Conservation (phyloP, 805 yeast genomes). For the Candida ortonii region DNA sequence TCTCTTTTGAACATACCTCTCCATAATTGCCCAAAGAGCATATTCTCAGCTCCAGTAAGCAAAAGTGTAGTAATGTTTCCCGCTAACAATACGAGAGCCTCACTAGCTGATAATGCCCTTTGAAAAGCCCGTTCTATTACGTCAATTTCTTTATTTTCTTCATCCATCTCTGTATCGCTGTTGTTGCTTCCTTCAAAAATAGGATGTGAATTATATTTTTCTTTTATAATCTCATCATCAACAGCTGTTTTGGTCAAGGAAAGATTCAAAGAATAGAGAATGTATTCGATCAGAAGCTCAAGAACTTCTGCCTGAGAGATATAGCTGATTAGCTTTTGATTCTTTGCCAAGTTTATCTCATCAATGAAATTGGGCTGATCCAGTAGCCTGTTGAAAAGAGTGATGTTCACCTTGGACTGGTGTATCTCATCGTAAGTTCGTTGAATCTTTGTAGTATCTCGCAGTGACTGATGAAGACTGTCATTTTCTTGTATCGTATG, state of each 20-base stretch:
- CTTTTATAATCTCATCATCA: conserved; percentile 8
- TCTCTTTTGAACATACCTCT: conserved; percentile 31
- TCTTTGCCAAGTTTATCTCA: conserved; percentile 35
- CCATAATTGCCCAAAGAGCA: conserved; percentile 29
- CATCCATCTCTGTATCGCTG: conserved; percentile 14
- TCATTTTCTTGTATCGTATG: conserved; percentile 36
- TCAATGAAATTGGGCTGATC: conserved; percentile 37
- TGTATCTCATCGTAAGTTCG: conserved; percentile 2
- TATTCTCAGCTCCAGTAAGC: conserved; percentile 19
- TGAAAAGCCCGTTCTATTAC: conserved; percentile 24
- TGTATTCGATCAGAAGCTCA: conserved; percentile 29
- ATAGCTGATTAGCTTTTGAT: conserved; percentile 33
- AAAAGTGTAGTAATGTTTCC: conserved; percentile 21
- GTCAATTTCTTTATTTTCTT: conserved; percentile 12
- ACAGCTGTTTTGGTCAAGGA: conserved; percentile 9
- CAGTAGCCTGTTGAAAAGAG: conserved; percentile 32
- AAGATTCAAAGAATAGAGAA: conserved; percentile 28
- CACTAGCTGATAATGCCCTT: conserved; percentile 30
- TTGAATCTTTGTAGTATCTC: conserved; percentile 7
- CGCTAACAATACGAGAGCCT: conserved; percentile 27
- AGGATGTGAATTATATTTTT: conserved; percentile 8
- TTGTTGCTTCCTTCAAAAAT: conserved; percentile 25
- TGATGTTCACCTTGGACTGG: conserved; percentile 20
- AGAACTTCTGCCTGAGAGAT: conserved; percentile 32
- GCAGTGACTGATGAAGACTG: conserved; percentile 19